Percentiles rank a stretch among this genome's conserved stretches.
phyloP scores from a whole-genome alignment of 257 asterid species.

The Nicotiana noctiflora region DNA sequence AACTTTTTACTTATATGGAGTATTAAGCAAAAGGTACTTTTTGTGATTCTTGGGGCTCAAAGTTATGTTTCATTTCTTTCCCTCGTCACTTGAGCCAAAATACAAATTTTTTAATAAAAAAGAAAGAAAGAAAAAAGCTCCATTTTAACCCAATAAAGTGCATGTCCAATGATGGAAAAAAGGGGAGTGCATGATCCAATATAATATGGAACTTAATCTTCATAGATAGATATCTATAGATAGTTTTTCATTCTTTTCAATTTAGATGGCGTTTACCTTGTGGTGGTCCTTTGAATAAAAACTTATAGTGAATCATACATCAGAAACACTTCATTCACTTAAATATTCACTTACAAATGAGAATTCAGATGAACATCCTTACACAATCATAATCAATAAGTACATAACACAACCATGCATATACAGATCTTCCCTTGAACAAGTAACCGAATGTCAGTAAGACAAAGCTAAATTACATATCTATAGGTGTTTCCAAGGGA shows the following conservation, averaged over 20 bases:
- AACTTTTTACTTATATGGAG: no score
- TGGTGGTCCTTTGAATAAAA: neutral
- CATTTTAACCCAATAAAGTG: no score
- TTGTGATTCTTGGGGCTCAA: no score
- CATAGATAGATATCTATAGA: neutral
- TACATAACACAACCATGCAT: neutral
- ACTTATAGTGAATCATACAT: neutral
- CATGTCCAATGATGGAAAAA: no score
- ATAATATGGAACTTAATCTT: neutral
- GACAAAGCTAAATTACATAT: neutral
- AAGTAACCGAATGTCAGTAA: neutral
- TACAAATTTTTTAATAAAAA: no score
- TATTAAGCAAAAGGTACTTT: no score
- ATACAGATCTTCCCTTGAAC: neutral
- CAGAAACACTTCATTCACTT: neutral
- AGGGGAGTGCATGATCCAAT: no score
- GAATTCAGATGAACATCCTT: neutral
- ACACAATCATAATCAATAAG: neutral
- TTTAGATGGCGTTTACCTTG: neutral
- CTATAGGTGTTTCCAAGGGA: neutral
- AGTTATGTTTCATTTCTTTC: no score
- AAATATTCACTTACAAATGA: neutral
- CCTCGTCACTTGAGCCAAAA: no score
- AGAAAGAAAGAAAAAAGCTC: no score
- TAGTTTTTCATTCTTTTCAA: neutral